These are phyloP conservation scores for Rhinocladiella mackenziei DNA, from an alignment of 2,329 filamentous ascomycete species.

Conservation along the genomic window DNA sequence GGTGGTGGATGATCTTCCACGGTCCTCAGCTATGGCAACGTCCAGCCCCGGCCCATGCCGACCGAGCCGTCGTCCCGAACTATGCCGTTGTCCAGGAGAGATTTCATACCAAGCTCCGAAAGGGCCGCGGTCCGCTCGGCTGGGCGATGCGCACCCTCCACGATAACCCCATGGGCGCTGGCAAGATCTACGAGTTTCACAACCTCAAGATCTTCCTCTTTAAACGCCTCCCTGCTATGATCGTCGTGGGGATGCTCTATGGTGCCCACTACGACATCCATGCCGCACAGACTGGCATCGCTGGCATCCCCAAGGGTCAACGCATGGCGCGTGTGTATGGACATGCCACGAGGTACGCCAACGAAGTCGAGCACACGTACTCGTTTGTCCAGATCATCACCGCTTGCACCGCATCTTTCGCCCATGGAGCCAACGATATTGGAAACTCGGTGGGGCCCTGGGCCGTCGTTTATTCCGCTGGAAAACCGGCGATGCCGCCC, in stretches of 20 bases:
- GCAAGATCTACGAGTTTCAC: slow-evolving; percentile 68
- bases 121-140: slow-evolving; percentile 64
- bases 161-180: slow-evolving; percentile 67
- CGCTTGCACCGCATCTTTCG: slow-evolving; percentile 49
- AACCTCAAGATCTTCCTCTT: slow-evolving; percentile 62
- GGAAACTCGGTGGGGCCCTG: slow-evolving; percentile 67
- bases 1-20: slow-evolving; percentile 58
- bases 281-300: slow-evolving; percentile 65
- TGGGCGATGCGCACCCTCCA: slow-evolving; percentile 78
- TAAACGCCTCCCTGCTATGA: slow-evolving; percentile 65
- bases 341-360: slow-evolving; percentile 61
- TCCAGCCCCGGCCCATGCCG: slow-evolving; percentile 50
- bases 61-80: slow-evolving; percentile 61
- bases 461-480: slow-evolving; percentile 68
- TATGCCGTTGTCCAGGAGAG: slow-evolving; percentile 69
- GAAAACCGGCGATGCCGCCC: slow-evolving; percentile 58
- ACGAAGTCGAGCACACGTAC: slow-evolving; percentile 63
- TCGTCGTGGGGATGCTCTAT: slow-evolving; percentile 63
- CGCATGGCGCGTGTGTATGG: slow-evolving; percentile 68
- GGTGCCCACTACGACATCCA: slow-evolving; percentile 80
- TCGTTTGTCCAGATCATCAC: slow-evolving; percentile 54
- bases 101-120: slow-evolving; percentile 61
- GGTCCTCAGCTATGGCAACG: slow-evolving; percentile 65
- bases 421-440: slow-evolving; percentile 72
- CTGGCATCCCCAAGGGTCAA: slow-evolving; percentile 66